Conservation (phyloP, 306 rosid species). For the Prinsepia uniflora region DNA sequence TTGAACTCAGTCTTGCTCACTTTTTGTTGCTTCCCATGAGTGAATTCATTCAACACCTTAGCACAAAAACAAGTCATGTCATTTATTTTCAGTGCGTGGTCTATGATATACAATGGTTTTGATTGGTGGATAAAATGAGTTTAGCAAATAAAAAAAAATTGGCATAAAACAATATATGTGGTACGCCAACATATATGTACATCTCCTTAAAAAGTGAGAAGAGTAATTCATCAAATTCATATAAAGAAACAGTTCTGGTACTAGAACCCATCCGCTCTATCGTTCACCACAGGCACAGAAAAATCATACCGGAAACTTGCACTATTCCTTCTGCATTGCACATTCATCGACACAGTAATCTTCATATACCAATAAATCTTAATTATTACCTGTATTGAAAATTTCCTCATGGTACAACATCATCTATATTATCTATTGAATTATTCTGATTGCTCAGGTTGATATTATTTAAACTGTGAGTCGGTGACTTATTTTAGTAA, state of each 20-base stretch:
- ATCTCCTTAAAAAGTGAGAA: too few relatives aligned
- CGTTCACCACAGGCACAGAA: too few relatives aligned
- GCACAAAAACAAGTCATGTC: constrained; percentile 7
- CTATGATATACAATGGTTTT: not conserved
- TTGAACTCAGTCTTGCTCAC: constrained; percentile 92
- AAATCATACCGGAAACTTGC: not conserved
- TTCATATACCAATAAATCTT: not conserved
- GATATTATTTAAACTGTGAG: not conserved
- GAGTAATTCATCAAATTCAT: too few relatives aligned
- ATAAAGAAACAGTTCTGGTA: too few relatives aligned
- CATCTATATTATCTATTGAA: not conserved
- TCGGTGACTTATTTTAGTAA: constrained; percentile 1
- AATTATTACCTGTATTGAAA: not conserved
- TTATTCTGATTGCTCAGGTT: constrained; percentile 1
- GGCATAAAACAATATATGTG: not conserved
- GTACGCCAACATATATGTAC: too few relatives aligned
- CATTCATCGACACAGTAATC: not conserved
- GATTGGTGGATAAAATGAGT: not conserved
- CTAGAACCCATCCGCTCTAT: too few relatives aligned
- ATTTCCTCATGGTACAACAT: not conserved
- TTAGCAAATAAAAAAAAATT: not conserved
- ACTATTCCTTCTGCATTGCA: not conserved
- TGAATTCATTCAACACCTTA: constrained; percentile 82
- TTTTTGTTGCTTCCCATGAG: constrained; percentile 81
- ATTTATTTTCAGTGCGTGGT: not conserved